Percentiles rank a stretch among this genome's conserved stretches.
Conservation (phyloP, 495 filamentous ascomycete species). For the Neurospora discreta region DNA sequence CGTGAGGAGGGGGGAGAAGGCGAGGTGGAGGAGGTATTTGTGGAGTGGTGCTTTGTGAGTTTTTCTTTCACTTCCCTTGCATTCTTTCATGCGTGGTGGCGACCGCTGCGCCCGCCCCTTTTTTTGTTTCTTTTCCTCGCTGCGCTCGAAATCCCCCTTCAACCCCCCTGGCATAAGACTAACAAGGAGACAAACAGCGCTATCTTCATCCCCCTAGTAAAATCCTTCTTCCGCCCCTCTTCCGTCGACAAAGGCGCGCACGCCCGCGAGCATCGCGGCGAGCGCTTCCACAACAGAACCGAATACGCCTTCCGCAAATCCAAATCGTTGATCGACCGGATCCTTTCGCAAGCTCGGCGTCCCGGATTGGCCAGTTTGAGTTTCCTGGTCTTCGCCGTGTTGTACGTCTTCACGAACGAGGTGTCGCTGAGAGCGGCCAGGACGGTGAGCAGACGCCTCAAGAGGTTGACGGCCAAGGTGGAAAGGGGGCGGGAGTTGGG, state of each 20-base stretch:
- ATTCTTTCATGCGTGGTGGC: too few species aligned
- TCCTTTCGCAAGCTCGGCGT: conserved; percentile 24
- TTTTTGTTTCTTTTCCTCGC: background rate
- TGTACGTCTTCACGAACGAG: conserved; percentile 39
- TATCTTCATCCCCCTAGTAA: conserved; percentile 31
- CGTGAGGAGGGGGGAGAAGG: conserved; percentile 21
- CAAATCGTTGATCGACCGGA: conserved; percentile 29
- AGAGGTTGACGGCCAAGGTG: conserved; percentile 28
- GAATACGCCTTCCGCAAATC: conserved; percentile 36
- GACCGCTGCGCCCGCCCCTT: too few species aligned
- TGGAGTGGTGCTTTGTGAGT: conserved; percentile 32
- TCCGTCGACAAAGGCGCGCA: conserved; percentile 12
- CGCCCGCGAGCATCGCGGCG: background rate
- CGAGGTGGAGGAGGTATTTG: conserved; percentile 31
- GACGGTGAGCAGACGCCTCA: conserved; percentile 29
- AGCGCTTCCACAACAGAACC: conserved; percentile 11
- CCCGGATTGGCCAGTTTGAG: conserved; percentile 32
- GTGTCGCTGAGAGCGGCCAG: conserved; percentile 32
- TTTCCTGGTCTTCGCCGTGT: conserved; percentile 33
- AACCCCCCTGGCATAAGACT: too few species aligned
- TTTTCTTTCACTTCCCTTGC: background rate
- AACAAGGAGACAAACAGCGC: conserved; percentile 14
- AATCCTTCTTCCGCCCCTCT: conserved; percentile 27
- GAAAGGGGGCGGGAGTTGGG: conserved; percentile 29
- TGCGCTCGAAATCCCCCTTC: background rate